Evolutionary conservation across 768 basidiomycete genomes (phyloP), one percentile per base, ranked within the genome.

Genomic region (Leccinellum albellum): DNA sequence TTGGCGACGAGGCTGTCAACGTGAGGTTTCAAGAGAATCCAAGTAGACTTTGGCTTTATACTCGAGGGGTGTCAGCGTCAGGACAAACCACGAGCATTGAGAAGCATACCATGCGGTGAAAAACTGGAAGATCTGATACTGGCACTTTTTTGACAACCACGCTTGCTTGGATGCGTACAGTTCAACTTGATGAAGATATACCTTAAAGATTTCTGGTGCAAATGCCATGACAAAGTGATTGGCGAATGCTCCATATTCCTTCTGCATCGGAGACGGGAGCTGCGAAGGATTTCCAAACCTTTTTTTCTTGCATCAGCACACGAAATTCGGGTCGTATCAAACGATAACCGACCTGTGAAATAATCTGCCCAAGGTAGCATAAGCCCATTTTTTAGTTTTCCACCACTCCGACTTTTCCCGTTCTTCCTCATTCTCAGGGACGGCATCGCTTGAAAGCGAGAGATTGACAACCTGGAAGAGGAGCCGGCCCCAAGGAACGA

Each of bases 381-480:
- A 94, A 1, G 93, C 90, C 94, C 93, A 95, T 68, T 96, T 96
- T 75, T 95, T 95, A 9, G 88, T 82, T 68, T 87, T 88, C 89
- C 91, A 92, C 93, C 94, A 96, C 64, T 91, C 88, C 47, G 78
- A 82, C 48, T 78, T 79, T 74, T 94, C 91, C 33, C 89, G 77
- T 15, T 88, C 88, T 6, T 92, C 88, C 59, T 85, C 82, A 55
- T 89, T 84, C 28, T 79, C 82, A 2, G 89, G 87, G 0, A 92
- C 80, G 21, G 78, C 80, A 3, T 84, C 82, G 52, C 76, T 73
- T 0, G 88, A 89, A 28, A 94, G 76, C 56, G 79, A 76, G 44
- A 91, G 73, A 60, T 88, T 86, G n/a, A 94, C 81, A 20, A 94
- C 81, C 50, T 81, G 78, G 74, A 95, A 93, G 45, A 95, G 75